Evolutionary conservation across 2,329 filamentous ascomycete genomes (phyloP).

Genomic region (Nothopassalora personata): DNA sequence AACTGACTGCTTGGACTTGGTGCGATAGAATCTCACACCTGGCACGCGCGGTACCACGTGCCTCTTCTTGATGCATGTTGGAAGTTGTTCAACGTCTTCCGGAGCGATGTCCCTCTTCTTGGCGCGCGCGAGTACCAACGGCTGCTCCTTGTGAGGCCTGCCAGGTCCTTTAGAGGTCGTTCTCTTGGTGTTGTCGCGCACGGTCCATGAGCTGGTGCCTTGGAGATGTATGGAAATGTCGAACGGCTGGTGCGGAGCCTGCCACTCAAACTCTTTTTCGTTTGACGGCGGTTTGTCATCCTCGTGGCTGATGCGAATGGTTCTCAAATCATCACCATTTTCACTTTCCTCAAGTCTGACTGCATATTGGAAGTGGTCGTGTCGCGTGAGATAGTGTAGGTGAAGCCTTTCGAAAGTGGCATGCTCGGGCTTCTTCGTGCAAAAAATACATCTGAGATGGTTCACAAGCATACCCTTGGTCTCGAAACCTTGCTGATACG

Average conservation of each 20-base stretch:
- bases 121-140: neutral
- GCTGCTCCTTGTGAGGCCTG: neutral
- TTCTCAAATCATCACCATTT: slow-evolving; percentile 13
- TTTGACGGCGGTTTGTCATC: slow-evolving; percentile 5
- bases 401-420: slow-evolving; percentile 28
- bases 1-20: slow-evolving; percentile 36
- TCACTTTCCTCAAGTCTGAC: slow-evolving; percentile 8
- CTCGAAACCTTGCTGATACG: slow-evolving; percentile 8
- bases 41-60: slow-evolving; percentile 35
- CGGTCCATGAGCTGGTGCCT: slow-evolving; percentile 33
- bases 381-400: slow-evolving; percentile 32
- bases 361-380: slow-evolving; percentile 34
- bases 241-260: slow-evolving; percentile 34
- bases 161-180: slow-evolving; percentile 1
- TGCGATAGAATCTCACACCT: slow-evolving; percentile 37
- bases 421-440: slow-evolving; percentile 16
- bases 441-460: slow-evolving; percentile 25
- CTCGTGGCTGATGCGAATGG: slow-evolving; percentile 12
- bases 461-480: slow-evolving; percentile 5
- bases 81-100: slow-evolving; percentile 23
- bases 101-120: slow-evolving; percentile 10
- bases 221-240: slow-evolving; percentile 32
- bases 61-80: slow-evolving; percentile 22
- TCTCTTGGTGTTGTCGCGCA: neutral
- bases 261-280: slow-evolving; percentile 28